Base-by-base conservation (phyloP, 441 rosid genomes). In the Bruguiera hainesii region DNA sequence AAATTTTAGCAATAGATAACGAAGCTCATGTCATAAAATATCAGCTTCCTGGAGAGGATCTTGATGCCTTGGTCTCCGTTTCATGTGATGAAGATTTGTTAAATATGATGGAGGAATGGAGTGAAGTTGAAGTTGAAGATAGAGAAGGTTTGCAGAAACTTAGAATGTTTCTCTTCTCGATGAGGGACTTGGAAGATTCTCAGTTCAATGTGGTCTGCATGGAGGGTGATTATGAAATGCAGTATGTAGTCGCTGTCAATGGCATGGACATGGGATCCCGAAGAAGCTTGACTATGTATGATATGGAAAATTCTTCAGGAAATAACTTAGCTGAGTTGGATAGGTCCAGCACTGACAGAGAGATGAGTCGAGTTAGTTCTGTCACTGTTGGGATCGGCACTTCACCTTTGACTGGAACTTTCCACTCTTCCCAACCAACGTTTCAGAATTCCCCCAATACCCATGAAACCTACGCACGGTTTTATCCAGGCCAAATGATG, bases 1-100 rank as follows among this genome's bases (percentile, higher is more conserved):
- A 87, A 78, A 75, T 75, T 69, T 55, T 75, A 65, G 83, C 82
- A 59, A 85, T 90, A 62, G 87, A 84, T 84, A 80, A 80, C 46
- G 90, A 83, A 78, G 63, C 76, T 73, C 76, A 80, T 62, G 82
- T 79, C 67, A 83, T 90, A 62, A 92, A 90, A 73, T 90, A 92
- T 83, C 98, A 92, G 70, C 90, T 92, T 71, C 98, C 97, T 64
- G 98, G 96, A 5, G 98, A 92, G 87, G 97, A 90, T 76, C 83
- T 90, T 66, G 98, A 92, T 77, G 85, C 97, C 55, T 70, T 92
- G 72, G 95, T 92, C 66, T 92, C 96, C 71, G 93, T 92, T 62
- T 85, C 95, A 50, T 84, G 87, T 65, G 96, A 92, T 50, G 98
- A 92, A 80, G 98, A 92, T 87, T 77, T 92, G 70, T 80, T 79